Base-by-base conservation (phyloP, 1,284 basidiomycete genomes). In the Pseudozyma hubeiensis region DNA sequence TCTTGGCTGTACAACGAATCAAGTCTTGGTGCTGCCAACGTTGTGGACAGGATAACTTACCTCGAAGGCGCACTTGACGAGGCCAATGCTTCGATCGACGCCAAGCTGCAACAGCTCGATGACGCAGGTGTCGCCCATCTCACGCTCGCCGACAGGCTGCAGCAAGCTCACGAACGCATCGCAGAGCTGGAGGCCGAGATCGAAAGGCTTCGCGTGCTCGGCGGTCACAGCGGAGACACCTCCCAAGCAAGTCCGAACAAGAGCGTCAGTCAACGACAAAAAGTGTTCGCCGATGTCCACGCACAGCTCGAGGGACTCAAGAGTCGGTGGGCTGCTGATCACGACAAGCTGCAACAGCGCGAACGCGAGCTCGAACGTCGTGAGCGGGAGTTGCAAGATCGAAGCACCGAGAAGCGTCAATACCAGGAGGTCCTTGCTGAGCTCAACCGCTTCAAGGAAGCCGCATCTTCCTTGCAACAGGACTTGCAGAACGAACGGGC, bases 1-100 rank as follows among this genome's bases (percentile, higher is more conserved):
- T 77, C 74, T 5, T 77, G 74, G 74, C 63, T 77, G 1, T 66
- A 75, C 67, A 72, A 72, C 47, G 71, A 80, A 17, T 77, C 78
- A 24, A 78, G 74, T n/a, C 60, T 80, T 13, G 77, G 73, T 7
- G 72, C 71, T 13, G 60, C 55, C 11, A 60, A 55, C 4, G 71
- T 77, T 9, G 59, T 69, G 7, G 67, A 75, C 45, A 59, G 63
- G 16, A 70, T 77, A 33, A 50, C 66, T 0, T 64, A 73, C 50
- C 70, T 80, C 19, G 61, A 77, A 60, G 53, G 57, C 14, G 73
- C 67, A 7, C 64, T 80, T 11, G 78, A 75, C 40, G 68, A 69
- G 30, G 77, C 75, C 35, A 78, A 79, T 41, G 73, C 64, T 5
- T 64, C 63, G 8, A 75, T 78, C 49, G 78, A 80, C 37, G 72